Percentiles rank a stretch among this genome's conserved stretches.
phyloP scores from a whole-genome alignment of 2,329 filamentous ascomycete genomes.

The Celoporthe dispersa region DNA sequence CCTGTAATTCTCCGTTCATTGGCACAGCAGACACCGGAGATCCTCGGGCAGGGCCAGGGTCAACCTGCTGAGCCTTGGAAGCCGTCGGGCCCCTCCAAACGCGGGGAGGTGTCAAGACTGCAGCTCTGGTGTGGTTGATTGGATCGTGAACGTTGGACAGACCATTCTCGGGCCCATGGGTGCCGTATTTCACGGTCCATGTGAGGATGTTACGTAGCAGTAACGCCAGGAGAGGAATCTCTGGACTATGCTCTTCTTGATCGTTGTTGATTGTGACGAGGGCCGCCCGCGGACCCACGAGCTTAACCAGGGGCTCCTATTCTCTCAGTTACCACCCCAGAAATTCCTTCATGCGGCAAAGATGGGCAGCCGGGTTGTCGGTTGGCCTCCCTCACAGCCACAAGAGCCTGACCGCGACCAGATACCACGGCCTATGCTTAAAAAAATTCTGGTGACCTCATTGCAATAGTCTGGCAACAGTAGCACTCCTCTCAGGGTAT shows the following conservation, averaged over 20 bases:
- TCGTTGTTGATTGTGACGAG: neutral
- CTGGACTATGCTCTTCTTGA: neutral
- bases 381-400: neutral
- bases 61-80: neutral
- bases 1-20: constrained; percentile 16
- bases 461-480: neutral
- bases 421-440: neutral
- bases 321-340: neutral
- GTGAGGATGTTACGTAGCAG: neutral
- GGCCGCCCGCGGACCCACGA: neutral
- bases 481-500: neutral
- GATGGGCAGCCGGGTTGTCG: neutral
- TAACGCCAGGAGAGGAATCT: neutral
- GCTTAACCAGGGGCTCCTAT: neutral
- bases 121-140: neutral
- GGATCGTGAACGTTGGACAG: neutral
- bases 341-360: neutral
- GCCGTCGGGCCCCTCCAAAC: neutral
- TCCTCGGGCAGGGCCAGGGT: neutral
- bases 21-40: constrained; percentile 5
- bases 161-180: neutral
- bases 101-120: constrained; percentile 2
- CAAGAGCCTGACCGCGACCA: neutral
- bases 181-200: neutral
- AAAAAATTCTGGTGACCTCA: neutral